phyloP scores from a whole-genome alignment of 176 grass and related monocot species.

The Oryza brachyantha region DNA sequence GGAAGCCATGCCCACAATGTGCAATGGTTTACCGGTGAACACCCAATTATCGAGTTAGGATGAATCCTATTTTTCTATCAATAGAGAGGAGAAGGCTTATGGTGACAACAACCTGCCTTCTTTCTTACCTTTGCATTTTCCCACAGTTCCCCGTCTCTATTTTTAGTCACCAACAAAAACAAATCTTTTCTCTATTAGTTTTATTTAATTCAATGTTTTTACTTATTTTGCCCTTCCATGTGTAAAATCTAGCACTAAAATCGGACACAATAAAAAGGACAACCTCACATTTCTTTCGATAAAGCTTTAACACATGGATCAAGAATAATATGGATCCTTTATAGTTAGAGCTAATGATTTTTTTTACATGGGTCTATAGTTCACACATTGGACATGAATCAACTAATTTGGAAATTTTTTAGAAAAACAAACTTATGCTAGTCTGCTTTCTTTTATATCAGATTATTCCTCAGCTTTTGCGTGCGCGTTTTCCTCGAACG shows the following conservation, averaged over 20 bases:
- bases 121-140: not conserved
- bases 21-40: not conserved
- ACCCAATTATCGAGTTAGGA: not conserved
- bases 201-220: not conserved
- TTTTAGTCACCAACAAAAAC: conserved; percentile 3
- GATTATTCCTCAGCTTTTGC: too few relatives aligned
- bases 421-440: too few relatives aligned
- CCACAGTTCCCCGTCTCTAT: not conserved
- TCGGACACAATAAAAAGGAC: not conserved
- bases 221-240: not conserved
- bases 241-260: not conserved
- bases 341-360: too few relatives aligned
- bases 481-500: too few relatives aligned
- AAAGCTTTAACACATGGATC: not conserved
- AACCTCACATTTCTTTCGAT: not conserved
- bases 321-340: not conserved
- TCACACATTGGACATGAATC: too few relatives aligned
- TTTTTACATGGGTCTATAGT: too few relatives aligned
- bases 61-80: not conserved
- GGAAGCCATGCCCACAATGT: conserved; percentile 16
- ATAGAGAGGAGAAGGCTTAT: not conserved
- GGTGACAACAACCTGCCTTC: not conserved
- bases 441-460: too few relatives aligned
- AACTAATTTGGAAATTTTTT: too few relatives aligned
- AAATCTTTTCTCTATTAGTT: not conserved